Evolutionary conservation across 2,329 filamentous ascomycete species (phyloP), one percentile per base, ranked within the genome.

Genomic region (Exophiala aquamarina): DNA sequence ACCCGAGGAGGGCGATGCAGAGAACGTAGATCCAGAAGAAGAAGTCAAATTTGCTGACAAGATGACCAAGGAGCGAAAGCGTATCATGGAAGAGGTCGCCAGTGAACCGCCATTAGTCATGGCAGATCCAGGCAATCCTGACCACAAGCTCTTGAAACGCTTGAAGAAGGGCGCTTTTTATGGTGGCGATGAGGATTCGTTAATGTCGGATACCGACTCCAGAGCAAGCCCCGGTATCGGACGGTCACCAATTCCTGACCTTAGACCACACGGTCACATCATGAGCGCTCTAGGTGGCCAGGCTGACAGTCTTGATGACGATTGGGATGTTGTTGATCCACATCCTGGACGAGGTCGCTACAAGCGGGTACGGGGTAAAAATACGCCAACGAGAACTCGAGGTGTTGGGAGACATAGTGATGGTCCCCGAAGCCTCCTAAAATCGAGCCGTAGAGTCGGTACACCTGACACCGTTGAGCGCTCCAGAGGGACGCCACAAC

Each of bases 1-100:
- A 0, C 71, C 74, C 45, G 68, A 73, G 41, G 70, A 75, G 56
- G 73, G 73, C n/a, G 70, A 71, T 42, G 65, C 67, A 19, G 74
- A 77, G 59, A 77, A 77, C 53, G 64, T 72, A 37, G 74, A 77
- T 52, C 73, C 74, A 1, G 63, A 64, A 8, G 70, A 73, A 28
- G 74, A 77, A 56, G 63, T 72, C 47, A 67, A 66, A 23, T 77
- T 72, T 59, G 74, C 72, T 23, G 71, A 74, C 49, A 63, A 67
- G 38, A 77, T 75, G 58, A 67, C 70, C 44, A 57, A 69, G 40
- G 73, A 76, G 55, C 66, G 74, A 37, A 74, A 74, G 55, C 63
- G 73, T 42, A 72, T 76, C 21, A 58, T 75, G 49, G 69, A 73
- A 51, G 47, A 56, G 34, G 44, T 55, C 17, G 55, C 55, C 7